Evolutionary conservation across 2,329 filamentous ascomycete genomes (phyloP), one percentile per base, ranked within the genome.

Genomic region (Tolypocladium amazonense): DNA sequence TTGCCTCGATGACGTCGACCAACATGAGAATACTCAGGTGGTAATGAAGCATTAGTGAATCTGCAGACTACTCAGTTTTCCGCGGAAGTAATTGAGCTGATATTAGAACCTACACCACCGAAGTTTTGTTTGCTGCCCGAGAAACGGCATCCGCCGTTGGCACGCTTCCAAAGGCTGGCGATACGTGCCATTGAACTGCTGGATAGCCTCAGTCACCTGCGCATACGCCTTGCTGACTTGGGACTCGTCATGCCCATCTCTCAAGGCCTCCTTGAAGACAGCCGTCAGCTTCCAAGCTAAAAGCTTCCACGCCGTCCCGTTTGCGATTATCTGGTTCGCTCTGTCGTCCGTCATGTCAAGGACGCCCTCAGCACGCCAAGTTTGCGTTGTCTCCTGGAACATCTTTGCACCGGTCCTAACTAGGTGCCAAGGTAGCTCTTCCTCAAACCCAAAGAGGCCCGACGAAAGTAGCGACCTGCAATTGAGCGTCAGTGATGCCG

Each of bases 401-500:
- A 71, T 66, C 45, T 68, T 69, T 0, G 67, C 65, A n/a, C 64
- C 66, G 0, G 69, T 67, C 35, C 64, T 64, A 1, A 71, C 67
- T 0, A 72, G 64, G 1, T 65, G 63, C 70, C 70, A 72, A 0
- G 68, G 65, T 0, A 71, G 57, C 56, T 72, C 70, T 0, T 64
- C 65, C 9, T 71, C 68, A 23, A 70, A 71, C 0, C 70, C 69
- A 41, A 70, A 71, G 0, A 77, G 62, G 0, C 74, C 74, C 1
- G 75, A 75, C 0, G 74, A 75, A 3, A 77, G 68, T 1, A 75
- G 61, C 0, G 75, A 70, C 9, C 73, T 68, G 9, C 71, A 73
- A 35, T 76, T 76, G n/a, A 76, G 66, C 0, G 73, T 76, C 4
- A 77, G 59, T 1, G 75, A 76, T 0, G 71, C 71, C 0, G 73